phyloP scores from a whole-genome alignment of 208 protist species.

The Acanthamoeba triangularis region DNA sequence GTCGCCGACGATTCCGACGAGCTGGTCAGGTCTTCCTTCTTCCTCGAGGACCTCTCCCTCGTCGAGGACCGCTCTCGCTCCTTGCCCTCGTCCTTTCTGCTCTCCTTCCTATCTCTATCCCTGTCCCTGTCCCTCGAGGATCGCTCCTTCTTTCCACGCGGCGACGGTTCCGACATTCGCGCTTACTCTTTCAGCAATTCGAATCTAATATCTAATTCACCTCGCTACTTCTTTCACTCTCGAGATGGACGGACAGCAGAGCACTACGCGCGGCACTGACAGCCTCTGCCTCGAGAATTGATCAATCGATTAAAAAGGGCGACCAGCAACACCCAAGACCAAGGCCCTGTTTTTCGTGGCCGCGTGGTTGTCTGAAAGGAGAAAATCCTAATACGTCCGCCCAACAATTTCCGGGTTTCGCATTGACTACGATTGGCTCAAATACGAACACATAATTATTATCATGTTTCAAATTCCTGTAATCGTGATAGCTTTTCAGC shows the following conservation, averaged over 20 bases:
- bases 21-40: slow-evolving; percentile 39
- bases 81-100: neutral
- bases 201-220: neutral
- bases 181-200: neutral
- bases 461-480: too few species aligned
- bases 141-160: neutral
- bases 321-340: neutral
- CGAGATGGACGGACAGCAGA: too few species aligned
- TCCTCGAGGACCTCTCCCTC: slow-evolving; percentile 19
- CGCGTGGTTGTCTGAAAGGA: neutral
- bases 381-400: neutral
- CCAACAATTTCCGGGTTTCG: too few species aligned
- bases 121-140: neutral
- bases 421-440: too few species aligned
- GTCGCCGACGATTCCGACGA: slow-evolving; percentile 39
- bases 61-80: neutral
- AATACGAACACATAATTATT: too few species aligned
- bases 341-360: too few species aligned
- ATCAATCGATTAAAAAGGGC: neutral
- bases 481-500: too few species aligned
- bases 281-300: neutral
- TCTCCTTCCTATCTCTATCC: neutral
- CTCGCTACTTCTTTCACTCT: neutral
- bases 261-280: neutral
- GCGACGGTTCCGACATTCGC: neutral